phyloP scores from a whole-genome alignment of 805 yeast species.

The Yarrowia hollandica region DNA sequence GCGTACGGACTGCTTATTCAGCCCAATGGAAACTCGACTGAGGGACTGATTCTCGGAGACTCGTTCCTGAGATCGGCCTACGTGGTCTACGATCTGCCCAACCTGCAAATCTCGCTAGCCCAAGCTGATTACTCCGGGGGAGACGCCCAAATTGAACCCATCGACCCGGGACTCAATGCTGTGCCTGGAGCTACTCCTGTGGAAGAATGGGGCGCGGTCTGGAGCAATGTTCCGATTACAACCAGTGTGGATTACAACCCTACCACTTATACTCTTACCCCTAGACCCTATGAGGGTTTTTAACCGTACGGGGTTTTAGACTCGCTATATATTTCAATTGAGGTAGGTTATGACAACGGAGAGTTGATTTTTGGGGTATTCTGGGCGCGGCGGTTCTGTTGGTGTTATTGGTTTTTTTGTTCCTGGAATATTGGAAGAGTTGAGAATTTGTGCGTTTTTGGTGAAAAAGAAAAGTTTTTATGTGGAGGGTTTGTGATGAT shows the following conservation, averaged over 20 bases:
- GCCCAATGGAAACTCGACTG: conserved; percentile 43
- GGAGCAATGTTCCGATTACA: not conserved
- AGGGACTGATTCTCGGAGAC: conserved; percentile 52
- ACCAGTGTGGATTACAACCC: not conserved
- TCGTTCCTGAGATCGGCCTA: conserved; percentile 62
- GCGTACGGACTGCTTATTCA: not conserved
- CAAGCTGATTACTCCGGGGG: conserved; percentile 43
- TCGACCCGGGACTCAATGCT: conserved; percentile 3
- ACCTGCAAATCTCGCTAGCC: conserved; percentile 56
- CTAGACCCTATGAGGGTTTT: not conserved
- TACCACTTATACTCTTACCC: not conserved
- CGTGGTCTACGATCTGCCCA: conserved; percentile 64
- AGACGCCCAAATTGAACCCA: not conserved
- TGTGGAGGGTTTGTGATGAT: too few species aligned
- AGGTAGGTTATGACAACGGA: too few species aligned
- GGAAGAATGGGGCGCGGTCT: not conserved
- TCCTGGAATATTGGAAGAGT: not conserved
- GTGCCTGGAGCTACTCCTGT: conserved; percentile 21
- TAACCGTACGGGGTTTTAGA: too few species aligned
- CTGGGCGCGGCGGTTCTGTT: not conserved
- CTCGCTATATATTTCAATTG: too few species aligned
- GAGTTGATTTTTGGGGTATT: too few species aligned
- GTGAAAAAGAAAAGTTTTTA: too few species aligned
- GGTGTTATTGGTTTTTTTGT: not conserved
- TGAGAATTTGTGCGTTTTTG: too few species aligned